phyloP scores from a whole-genome alignment of 345 rosid genomes.

The Cochlearia excelsa region DNA sequence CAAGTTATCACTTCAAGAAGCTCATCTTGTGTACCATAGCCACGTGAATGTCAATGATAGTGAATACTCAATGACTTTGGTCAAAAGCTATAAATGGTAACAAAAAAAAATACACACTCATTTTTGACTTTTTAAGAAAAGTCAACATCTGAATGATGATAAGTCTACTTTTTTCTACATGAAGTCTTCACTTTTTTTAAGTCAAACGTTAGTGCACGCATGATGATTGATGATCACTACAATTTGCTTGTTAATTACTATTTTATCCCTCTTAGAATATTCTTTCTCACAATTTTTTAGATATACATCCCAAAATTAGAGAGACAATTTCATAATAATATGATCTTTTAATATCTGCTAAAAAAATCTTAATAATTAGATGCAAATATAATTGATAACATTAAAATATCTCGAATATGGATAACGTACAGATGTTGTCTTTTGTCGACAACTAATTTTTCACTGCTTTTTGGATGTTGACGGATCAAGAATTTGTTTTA shows the following conservation, averaged over 20 bases:
- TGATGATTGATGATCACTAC: conserved; percentile 4
- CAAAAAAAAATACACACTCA: neutral
- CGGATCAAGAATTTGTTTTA: conserved; percentile 11
- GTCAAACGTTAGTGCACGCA: conserved; percentile 19
- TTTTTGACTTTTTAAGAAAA: conserved; percentile 13
- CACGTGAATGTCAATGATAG: conserved; percentile 37
- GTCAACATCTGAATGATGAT: conserved; percentile 31
- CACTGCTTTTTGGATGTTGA: conserved; percentile 26
- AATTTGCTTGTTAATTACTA: neutral
- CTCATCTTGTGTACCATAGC: conserved; percentile 66
- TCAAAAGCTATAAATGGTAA: conserved; percentile 15
- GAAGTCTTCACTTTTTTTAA: neutral
- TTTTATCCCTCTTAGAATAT: too few relatives aligned
- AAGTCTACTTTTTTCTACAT: neutral
- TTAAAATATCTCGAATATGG: conserved; percentile 12
- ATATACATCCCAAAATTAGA: too few relatives aligned
- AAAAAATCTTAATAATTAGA: too few relatives aligned
- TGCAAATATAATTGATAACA: conserved; percentile 11
- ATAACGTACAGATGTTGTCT: conserved; percentile 10
- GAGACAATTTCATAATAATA: too few relatives aligned
- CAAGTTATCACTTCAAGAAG: too few relatives aligned
- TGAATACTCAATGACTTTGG: neutral
- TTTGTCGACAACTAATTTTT: conserved; percentile 19
- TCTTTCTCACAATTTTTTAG: too few relatives aligned
- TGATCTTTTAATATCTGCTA: too few relatives aligned